These are phyloP conservation scores for Medakamo hakoo DNA, from an alignment of 139 green algal genomes.

Conservation along the genomic window DNA sequence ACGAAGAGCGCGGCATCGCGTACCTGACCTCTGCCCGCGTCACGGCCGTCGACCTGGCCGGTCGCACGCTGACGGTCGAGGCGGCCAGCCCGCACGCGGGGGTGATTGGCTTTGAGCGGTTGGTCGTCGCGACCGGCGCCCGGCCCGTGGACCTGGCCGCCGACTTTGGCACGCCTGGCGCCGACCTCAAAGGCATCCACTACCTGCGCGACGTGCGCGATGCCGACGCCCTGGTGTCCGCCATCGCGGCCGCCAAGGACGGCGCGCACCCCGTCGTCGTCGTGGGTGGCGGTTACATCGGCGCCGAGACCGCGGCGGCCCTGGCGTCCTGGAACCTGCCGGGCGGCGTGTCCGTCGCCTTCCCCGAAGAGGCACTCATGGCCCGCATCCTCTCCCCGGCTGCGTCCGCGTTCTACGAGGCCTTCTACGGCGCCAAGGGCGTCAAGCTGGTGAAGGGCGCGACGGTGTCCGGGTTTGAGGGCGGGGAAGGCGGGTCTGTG, in stretches of 20 bases:
- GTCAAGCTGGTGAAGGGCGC: conserved; percentile 49
- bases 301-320: conserved; percentile 49
- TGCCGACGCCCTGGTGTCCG: conserved; percentile 46
- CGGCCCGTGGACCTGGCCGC: conserved; percentile 28
- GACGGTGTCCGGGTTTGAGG: conserved; percentile 19
- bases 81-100: no score
- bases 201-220: conserved; percentile 71
- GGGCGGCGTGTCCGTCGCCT: conserved; percentile 72
- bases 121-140: conserved; percentile 73
- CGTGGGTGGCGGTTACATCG: conserved; percentile 90
- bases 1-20: conserved; percentile 54
- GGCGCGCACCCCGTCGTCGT: conserved; percentile 33
- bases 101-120: conserved; percentile 51
- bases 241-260: conserved; percentile 40
- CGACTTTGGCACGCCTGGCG: conserved; percentile 49
- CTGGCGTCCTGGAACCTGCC: conserved; percentile 25
- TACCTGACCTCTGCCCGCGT: conserved; percentile 45
- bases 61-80: conserved; percentile 40
- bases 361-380: conserved; percentile 62
- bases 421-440: conserved; percentile 49
- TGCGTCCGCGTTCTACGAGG: conserved; percentile 63
- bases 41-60: conserved; percentile 25
- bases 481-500: conserved; percentile 22
- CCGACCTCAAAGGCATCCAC: conserved; percentile 60
- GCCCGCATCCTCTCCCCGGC: conserved; percentile 54